phyloP scores from a whole-genome alignment of 2,329 filamentous ascomycete genomes.

The Aspergillus versicolor region DNA sequence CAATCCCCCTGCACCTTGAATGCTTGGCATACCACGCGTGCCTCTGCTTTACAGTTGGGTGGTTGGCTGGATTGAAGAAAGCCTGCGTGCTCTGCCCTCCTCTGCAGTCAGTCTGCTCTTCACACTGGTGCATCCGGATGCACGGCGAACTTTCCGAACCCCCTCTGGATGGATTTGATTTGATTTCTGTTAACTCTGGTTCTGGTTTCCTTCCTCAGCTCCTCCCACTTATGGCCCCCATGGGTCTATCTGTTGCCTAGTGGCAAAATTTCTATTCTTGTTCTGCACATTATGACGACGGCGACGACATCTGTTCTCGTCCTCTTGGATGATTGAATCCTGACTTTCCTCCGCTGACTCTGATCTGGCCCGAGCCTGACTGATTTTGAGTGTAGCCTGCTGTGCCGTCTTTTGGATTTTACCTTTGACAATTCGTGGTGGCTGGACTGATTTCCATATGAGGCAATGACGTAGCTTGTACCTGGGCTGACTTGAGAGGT shows the following conservation, averaged over 20 bases:
- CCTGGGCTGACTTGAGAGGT: not conserved
- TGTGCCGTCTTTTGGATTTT: too few relatives aligned
- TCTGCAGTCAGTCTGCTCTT: not conserved
- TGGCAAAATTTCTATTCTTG: not conserved
- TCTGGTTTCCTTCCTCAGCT: not conserved
- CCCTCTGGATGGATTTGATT: not conserved
- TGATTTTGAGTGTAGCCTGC: too few relatives aligned
- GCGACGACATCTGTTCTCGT: too few relatives aligned
- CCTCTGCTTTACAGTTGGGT: not conserved
- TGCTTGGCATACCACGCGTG: slow-evolving; percentile 14
- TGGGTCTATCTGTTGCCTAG: not conserved
- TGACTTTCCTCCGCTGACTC: too few relatives aligned
- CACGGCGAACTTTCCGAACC: not conserved
- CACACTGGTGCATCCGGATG: not conserved
- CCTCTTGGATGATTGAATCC: too few relatives aligned
- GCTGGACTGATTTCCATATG: too few relatives aligned
- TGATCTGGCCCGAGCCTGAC: too few relatives aligned
- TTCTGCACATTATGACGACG: not conserved
- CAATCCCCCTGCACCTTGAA: slow-evolving; percentile 12
- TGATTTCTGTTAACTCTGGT: not conserved
- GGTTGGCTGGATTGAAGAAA: too few relatives aligned
- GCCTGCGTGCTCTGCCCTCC: too few relatives aligned
- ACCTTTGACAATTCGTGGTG: too few relatives aligned
- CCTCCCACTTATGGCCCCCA: too few relatives aligned
- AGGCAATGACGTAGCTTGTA: not conserved